These are phyloP conservation scores for Corrigiola litoralis DNA, from an alignment of 179 eudicot genomes.

Conservation along the genomic window DNA sequence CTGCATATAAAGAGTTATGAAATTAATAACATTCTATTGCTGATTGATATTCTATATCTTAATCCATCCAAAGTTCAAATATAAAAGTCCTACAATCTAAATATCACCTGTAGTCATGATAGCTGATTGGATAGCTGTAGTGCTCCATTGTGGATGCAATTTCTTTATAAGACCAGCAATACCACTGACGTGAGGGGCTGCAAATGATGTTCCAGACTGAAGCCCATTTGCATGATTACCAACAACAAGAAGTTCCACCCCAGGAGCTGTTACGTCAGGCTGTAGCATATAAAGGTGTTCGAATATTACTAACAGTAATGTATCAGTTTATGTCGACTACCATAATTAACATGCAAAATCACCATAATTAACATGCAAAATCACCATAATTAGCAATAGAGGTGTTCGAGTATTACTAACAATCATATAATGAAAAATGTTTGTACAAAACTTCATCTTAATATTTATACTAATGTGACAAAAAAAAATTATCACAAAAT, in stretches of 20 bases:
- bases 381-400: too few species aligned
- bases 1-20: background rate
- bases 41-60: too few species aligned
- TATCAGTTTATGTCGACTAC: too few species aligned
- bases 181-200: constrained; percentile 20
- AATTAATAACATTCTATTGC: background rate
- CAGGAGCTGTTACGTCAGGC: constrained; percentile 29
- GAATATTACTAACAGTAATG: too few species aligned
- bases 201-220: constrained; percentile 15
- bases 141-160: constrained; percentile 23
- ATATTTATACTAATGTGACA: too few species aligned
- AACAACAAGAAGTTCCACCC: constrained; percentile 19
- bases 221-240: background rate
- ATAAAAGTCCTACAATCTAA: background rate
- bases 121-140: constrained; percentile 23
- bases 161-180: constrained; percentile 19
- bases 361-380: too few species aligned
- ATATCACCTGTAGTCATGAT: constrained; percentile 24
- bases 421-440: too few species aligned
- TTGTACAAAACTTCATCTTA: too few species aligned
- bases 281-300: background rate
- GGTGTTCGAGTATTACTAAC: too few species aligned
- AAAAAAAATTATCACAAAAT: too few species aligned
- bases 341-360: too few species aligned
- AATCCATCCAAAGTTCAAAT: too few species aligned